Evolutionary conservation across 2,329 filamentous ascomycete genomes (phyloP).

Genomic region (Hymenoscyphus infarciens): DNA sequence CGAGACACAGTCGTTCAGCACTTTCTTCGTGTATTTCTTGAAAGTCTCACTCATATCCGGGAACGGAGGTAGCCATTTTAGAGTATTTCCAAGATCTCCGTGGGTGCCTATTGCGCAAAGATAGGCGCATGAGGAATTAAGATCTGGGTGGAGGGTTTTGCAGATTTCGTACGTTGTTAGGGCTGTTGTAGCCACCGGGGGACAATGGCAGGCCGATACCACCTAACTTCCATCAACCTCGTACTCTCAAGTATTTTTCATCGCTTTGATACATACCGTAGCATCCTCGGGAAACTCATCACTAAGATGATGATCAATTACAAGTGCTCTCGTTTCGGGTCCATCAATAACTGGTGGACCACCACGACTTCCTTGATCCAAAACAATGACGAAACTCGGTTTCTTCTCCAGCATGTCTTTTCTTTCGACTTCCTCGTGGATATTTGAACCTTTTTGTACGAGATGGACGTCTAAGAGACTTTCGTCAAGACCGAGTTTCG

Average conservation of each 20-base stretch:
- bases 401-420: constrained; percentile 46
- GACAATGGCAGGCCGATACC: constrained; percentile 60
- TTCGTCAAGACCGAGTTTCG: constrained; percentile 52
- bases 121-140: constrained; percentile 52
- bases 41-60: constrained; percentile 61
- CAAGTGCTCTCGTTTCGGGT: constrained; percentile 46
- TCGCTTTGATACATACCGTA: constrained; percentile 17
- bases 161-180: constrained; percentile 64
- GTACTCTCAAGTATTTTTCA: background rate
- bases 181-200: constrained; percentile 62
- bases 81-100: constrained; percentile 59
- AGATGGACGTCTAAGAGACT: constrained; percentile 55
- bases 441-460: constrained; percentile 54
- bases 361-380: constrained; percentile 61
- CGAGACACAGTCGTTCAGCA: constrained; percentile 59
- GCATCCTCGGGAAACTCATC: constrained; percentile 52
- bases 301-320: constrained; percentile 62
- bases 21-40: constrained; percentile 58
- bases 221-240: constrained; percentile 41
- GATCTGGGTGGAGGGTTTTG: constrained; percentile 48
- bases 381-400: constrained; percentile 57
- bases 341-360: constrained; percentile 50
- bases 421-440: constrained; percentile 54
- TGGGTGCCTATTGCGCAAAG: constrained; percentile 63
- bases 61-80: constrained; percentile 65